Base-by-base conservation (phyloP, 73 alveolate species). In the Paramecium octaurelia region DNA sequence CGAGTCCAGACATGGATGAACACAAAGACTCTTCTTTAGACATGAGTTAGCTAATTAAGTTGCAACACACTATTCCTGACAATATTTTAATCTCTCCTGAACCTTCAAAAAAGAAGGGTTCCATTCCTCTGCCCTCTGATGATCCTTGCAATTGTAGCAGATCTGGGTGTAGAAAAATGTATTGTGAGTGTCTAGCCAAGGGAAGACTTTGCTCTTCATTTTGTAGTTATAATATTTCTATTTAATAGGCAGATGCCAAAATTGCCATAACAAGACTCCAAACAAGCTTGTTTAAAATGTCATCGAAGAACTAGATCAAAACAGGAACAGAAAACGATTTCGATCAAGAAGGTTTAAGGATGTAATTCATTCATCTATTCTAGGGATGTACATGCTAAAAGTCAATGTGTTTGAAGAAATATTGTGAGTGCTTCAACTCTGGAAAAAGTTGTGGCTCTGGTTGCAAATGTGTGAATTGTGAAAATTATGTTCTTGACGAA, bases 301-400 rank as follows among this genome's bases (percentile, higher is more conserved):
- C 8, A 36, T 73, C 0, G 59, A 73, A 38, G 87, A 73, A 43
- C 46, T 73, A n/a, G 87, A 73, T 16, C 64, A 73, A 23, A 73
- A 73, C 18, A 35, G 24, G 20, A 29, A 73, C 8, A 34, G 87
- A 38, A 73, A 73, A 73, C 27, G 87, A 73, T 73, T 35, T 40
- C 11, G 87, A 73, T 73, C 87, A 16, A 20, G 59, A 29, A 34
- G 87, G 14, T 73, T 73, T 18, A 73, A 73, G 59, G 87, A 73
- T 73, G 87, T 73, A 73, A 12, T 20, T 73, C 31, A 35, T 31
- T 35, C 58, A 73, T 68, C 8, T 2, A 10, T 73, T 73, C 2
- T 12, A 73, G 87, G 95, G 95, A 21, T 92, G 95, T 42, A 85
- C 92, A 27, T 92, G 95, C 58, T 85, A 70, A 31, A 86, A 84